Evolutionary conservation across 768 basidiomycete genomes (phyloP).

Genomic region (Calocybe gangraenosa): DNA sequence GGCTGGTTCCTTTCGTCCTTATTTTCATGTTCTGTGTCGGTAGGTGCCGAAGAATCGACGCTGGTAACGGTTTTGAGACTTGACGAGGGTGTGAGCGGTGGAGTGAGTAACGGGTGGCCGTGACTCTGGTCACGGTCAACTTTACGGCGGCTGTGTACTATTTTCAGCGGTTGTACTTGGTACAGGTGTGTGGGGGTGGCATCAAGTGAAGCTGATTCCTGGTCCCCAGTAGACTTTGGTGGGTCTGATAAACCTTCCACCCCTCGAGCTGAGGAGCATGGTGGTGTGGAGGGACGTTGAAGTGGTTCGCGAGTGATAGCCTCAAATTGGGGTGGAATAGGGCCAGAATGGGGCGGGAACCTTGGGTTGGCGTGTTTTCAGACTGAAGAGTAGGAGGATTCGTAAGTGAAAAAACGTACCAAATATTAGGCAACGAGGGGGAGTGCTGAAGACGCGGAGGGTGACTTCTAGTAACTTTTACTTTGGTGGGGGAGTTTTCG

Average conservation of each 20-base stretch:
- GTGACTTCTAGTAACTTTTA: conserved; percentile 21
- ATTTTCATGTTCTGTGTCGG: conserved; percentile 16
- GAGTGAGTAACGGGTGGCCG: conserved; percentile 47
- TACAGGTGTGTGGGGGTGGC: conserved; percentile 16
- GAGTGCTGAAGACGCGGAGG: conserved; percentile 57
- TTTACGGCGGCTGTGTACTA: conserved; percentile 27
- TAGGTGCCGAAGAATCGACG: conserved; percentile 23
- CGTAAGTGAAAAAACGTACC: conserved; percentile 31
- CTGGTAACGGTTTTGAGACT: conserved; percentile 37
- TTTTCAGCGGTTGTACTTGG: conserved; percentile 19
- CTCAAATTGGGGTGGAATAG: conserved; percentile 30
- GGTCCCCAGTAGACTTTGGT: conserved; percentile 7
- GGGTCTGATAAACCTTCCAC: not conserved
- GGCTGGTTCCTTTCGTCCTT: conserved; percentile 26
- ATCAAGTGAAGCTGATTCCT: conserved; percentile 17
- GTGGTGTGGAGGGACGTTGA: conserved; percentile 31
- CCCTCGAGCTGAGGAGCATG: conserved; percentile 5
- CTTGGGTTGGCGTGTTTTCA: conserved; percentile 20
- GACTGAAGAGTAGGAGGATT: not conserved
- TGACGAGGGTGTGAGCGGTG: conserved; percentile 69
- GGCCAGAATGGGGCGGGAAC: conserved; percentile 46
- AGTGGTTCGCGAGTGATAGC: conserved; percentile 21
- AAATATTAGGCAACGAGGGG: conserved; percentile 68
- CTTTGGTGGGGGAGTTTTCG: conserved; percentile 14
- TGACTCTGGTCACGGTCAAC: conserved; percentile 31